phyloP scores from a whole-genome alignment of 2,329 filamentous ascomycete species.

The Cordyceps cateniannulata region DNA sequence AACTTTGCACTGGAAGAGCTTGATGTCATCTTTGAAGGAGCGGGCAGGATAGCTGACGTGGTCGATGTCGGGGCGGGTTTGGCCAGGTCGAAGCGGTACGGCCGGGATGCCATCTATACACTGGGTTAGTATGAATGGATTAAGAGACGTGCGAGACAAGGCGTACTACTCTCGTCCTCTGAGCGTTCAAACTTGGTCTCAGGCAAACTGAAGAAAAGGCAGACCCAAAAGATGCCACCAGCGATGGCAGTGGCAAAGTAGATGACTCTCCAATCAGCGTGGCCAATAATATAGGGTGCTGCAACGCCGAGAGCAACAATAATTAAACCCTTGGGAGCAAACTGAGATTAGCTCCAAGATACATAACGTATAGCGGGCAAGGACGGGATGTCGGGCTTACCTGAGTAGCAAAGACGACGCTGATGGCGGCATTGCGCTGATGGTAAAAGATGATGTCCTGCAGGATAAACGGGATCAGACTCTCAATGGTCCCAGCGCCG shows the following conservation, averaged over 20 bases:
- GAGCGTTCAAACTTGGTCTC: slow-evolving; percentile 29
- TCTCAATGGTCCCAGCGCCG: slow-evolving; percentile 29
- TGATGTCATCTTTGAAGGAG: slow-evolving; percentile 25
- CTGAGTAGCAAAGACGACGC: slow-evolving; percentile 23
- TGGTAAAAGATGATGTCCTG: slow-evolving; percentile 35
- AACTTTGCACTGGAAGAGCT: slow-evolving; percentile 24
- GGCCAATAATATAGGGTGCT: slow-evolving; percentile 24
- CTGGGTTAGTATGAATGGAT: background rate
- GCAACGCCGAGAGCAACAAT: slow-evolving; percentile 24
- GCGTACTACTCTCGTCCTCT: slow-evolving; percentile 22
- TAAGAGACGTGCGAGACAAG: no score
- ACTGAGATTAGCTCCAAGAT: background rate
- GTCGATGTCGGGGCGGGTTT: slow-evolving; percentile 24
- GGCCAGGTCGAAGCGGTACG: slow-evolving; percentile 20
- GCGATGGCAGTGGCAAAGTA: slow-evolving; percentile 28
- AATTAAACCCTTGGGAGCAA: slow-evolving; percentile 21
- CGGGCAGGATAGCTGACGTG: slow-evolving; percentile 20
- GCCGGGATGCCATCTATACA: slow-evolving; percentile 17
- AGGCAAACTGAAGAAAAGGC: slow-evolving; percentile 26
- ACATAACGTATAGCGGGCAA: no score
- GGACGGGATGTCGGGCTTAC: no score
- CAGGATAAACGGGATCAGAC: slow-evolving; percentile 30
- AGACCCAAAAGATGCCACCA: slow-evolving; percentile 27
- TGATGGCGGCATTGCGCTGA: slow-evolving; percentile 29
- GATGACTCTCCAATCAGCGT: slow-evolving; percentile 28